A percentile compares a stretch with the other conserved stretches of the same genome.
Evolutionary conservation across 2,329 filamentous ascomycete genomes (phyloP).

Genomic region (Catunica adiposa): DNA sequence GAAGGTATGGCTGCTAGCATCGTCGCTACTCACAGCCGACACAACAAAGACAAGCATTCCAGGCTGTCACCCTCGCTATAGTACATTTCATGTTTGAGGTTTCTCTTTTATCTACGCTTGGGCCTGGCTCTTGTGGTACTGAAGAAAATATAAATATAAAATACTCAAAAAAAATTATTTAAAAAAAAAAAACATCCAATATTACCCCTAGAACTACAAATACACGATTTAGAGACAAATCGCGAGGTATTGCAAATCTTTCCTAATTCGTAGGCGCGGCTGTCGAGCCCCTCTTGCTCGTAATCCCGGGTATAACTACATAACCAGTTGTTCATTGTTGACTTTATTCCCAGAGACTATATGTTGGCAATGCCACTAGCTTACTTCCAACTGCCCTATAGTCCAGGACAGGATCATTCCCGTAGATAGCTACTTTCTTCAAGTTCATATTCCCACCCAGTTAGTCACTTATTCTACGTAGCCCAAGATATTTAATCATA

Average conservation of each 20-base stretch:
- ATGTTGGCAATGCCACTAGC: background rate
- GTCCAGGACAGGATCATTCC: no score
- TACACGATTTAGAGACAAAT: no score
- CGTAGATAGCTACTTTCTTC: no score
- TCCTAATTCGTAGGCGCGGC: background rate
- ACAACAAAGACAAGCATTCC: background rate
- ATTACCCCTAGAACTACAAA: background rate
- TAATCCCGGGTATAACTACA: slow-evolving; percentile 3
- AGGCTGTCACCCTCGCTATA: background rate
- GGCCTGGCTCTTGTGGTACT: no score
- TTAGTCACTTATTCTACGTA: no score
- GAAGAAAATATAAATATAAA: background rate
- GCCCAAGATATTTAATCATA: no score
- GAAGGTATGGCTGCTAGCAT: background rate
- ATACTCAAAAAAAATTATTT: background rate
- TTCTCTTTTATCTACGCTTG: background rate
- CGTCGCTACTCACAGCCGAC: no score
- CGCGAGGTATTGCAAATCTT: background rate
- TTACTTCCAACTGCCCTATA: background rate
- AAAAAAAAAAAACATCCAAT: background rate
- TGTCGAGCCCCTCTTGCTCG: background rate
- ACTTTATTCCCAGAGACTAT: background rate
- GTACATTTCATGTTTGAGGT: background rate
- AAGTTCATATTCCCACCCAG: no score
- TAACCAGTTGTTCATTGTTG: background rate